Percentiles rank a stretch among this genome's conserved stretches.
Evolutionary conservation across 1,139 yeast species (phyloP).

Genomic region (Debaryomycetaceae sp.): DNA sequence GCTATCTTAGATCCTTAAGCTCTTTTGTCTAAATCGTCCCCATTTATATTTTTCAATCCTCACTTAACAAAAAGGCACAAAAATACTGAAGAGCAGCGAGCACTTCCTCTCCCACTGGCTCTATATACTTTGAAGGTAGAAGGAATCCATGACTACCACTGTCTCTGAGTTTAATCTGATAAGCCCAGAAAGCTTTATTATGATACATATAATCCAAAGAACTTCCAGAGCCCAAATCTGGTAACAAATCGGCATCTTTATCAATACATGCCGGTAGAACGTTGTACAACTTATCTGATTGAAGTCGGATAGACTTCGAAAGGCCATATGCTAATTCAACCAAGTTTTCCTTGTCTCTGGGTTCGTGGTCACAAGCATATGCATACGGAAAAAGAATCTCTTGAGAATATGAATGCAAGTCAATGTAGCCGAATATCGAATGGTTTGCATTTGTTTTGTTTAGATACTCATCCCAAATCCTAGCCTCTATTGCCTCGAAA

Average conservation of each 20-base stretch:
- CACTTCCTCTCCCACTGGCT: conserved; percentile 74
- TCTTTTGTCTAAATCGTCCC: too few relatives aligned
- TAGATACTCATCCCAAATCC: conserved; percentile 60
- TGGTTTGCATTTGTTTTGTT: conserved; percentile 58
- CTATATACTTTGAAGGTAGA: conserved; percentile 66
- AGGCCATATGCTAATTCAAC: conserved; percentile 79
- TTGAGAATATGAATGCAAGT: conserved; percentile 82
- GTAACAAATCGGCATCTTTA: conserved; percentile 64
- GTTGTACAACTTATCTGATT: conserved; percentile 59
- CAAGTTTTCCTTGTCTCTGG: conserved; percentile 77
- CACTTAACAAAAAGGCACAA: conserved; percentile 56
- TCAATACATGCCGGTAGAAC: conserved; percentile 80
- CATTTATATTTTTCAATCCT: conserved; percentile 15
- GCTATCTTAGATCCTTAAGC: too few relatives aligned
- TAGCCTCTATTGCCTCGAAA: conserved; percentile 74
- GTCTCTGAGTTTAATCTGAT: conserved; percentile 77
- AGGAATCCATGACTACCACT: conserved; percentile 82
- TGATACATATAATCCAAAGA: conserved; percentile 84
- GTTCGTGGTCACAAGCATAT: conserved; percentile 66
- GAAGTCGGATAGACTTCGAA: conserved; percentile 64
- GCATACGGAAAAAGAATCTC: conserved; percentile 83
- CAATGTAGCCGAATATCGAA: conserved; percentile 70
- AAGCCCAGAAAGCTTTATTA: conserved; percentile 79
- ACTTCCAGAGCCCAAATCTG: conserved; percentile 78
- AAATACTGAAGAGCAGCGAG: conserved; percentile 69